Evolutionary conservation across 2,329 filamentous ascomycete genomes (phyloP).

Genomic region (Colletotrichum tabaci): DNA sequence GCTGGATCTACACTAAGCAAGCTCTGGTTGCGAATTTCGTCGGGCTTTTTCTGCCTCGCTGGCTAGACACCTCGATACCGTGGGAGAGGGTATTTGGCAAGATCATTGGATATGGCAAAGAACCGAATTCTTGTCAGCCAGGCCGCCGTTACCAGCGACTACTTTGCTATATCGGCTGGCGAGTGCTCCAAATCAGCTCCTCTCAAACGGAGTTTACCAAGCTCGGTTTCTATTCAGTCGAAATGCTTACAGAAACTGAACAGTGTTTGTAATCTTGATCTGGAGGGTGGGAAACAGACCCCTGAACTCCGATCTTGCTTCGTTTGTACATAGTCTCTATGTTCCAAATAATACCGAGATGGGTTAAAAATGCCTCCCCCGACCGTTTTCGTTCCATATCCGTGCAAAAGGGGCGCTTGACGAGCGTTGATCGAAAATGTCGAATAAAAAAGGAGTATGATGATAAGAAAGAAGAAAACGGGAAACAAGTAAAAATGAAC

Average conservation of each 20-base stretch:
- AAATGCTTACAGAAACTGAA: no score
- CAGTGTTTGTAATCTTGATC: background rate
- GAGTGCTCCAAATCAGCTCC: no score
- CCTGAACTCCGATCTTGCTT: conserved; percentile 19
- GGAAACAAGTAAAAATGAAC: background rate
- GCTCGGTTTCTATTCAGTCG: background rate
- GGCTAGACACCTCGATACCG: no score
- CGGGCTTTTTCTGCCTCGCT: background rate
- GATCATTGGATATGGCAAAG: no score
- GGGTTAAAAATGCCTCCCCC: background rate
- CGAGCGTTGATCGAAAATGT: conserved; percentile 1
- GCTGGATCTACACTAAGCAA: no score
- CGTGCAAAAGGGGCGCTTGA: background rate
- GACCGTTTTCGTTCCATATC: background rate
- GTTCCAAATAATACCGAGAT: conserved; percentile 2
- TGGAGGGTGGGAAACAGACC: background rate
- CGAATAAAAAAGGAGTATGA: background rate
- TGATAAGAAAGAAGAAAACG: background rate
- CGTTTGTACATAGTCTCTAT: conserved; percentile 36
- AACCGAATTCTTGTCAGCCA: background rate
- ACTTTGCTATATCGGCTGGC: background rate
- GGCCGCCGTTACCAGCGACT: no score
- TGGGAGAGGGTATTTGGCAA: no score
- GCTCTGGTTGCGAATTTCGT: background rate
- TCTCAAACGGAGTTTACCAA: background rate